phyloP scores from a whole-genome alignment of 2,329 filamentous ascomycete species.

The Xylaria polymorpha region DNA sequence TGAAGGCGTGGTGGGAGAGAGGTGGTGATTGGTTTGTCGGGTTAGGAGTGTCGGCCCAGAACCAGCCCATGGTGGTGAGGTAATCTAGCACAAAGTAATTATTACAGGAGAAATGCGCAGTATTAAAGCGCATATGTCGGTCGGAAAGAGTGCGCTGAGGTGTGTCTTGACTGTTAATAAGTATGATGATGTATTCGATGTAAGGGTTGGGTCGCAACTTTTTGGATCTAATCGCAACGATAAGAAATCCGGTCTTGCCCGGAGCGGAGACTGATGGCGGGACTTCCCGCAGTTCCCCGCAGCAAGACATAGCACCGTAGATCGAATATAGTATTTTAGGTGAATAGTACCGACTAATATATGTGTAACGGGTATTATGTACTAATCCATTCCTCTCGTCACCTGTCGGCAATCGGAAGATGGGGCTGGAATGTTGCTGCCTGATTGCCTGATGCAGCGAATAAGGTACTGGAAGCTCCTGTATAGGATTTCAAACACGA shows the following conservation, averaged over 20 bases:
- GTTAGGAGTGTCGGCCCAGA: conserved; percentile 66
- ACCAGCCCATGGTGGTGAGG: conserved; percentile 67
- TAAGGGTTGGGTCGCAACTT: conserved; percentile 28
- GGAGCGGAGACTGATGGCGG: too few relatives aligned
- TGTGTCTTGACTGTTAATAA: neutral
- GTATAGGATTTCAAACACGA: neutral
- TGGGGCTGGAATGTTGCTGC: neutral
- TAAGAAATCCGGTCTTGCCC: too few relatives aligned
- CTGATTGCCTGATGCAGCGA: neutral
- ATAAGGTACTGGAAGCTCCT: too few relatives aligned
- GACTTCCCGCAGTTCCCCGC: too few relatives aligned
- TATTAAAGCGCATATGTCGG: neutral
- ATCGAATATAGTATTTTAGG: too few relatives aligned
- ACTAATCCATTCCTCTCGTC: too few relatives aligned
- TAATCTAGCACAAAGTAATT: neutral
- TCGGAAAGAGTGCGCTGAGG: conserved; percentile 8
- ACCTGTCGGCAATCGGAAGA: too few relatives aligned
- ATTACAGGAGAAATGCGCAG: neutral
- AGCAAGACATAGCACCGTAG: too few relatives aligned
- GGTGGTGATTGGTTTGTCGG: conserved; percentile 42
- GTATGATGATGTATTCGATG: conserved; percentile 1
- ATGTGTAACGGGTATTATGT: neutral
- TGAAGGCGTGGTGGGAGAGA: conserved; percentile 44
- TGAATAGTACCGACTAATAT: too few relatives aligned
- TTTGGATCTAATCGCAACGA: conserved; percentile 14